phyloP scores from a whole-genome alignment of 2,329 filamentous ascomycete species.

The Xylariales sp. region DNA sequence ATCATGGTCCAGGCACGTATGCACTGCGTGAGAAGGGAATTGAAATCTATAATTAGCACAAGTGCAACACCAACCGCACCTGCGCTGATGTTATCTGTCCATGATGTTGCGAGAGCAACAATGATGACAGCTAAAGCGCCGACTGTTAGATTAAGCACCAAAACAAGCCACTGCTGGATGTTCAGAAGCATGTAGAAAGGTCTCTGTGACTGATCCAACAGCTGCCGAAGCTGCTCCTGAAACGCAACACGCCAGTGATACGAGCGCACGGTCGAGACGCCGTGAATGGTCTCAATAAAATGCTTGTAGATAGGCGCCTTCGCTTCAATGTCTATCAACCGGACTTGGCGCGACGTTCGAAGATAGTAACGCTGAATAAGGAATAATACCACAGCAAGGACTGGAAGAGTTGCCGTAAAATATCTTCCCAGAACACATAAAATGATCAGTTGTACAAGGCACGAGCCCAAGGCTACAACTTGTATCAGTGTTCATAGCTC shows the following conservation, averaged over 20 bases:
- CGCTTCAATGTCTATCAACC: conserved; percentile 25
- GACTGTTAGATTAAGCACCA: conserved; percentile 13
- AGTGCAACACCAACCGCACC: conserved; percentile 13
- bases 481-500: no score
- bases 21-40: conserved; percentile 2
- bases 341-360: conserved; percentile 26
- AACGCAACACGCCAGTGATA: conserved; percentile 11
- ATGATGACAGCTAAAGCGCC: conserved; percentile 11
- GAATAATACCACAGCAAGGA: conserved; percentile 17
- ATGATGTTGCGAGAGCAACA: conserved; percentile 7
- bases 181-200: conserved; percentile 12
- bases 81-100: conserved; percentile 1
- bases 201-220: conserved; percentile 10
- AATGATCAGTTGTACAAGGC: neutral
- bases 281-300: conserved; percentile 17
- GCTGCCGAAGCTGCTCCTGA: neutral
- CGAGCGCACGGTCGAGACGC: conserved; percentile 14
- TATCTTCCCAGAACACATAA: conserved; percentile 9
- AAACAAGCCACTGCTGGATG: conserved; percentile 14
- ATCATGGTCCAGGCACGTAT: conserved; percentile 11
- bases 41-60: conserved; percentile 8
- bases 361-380: conserved; percentile 26
- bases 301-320: conserved; percentile 26
- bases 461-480: no score
- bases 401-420: conserved; percentile 20